Evolutionary conservation across 139 green algal genomes (phyloP).

Genomic region (Eudorina sp.): DNA sequence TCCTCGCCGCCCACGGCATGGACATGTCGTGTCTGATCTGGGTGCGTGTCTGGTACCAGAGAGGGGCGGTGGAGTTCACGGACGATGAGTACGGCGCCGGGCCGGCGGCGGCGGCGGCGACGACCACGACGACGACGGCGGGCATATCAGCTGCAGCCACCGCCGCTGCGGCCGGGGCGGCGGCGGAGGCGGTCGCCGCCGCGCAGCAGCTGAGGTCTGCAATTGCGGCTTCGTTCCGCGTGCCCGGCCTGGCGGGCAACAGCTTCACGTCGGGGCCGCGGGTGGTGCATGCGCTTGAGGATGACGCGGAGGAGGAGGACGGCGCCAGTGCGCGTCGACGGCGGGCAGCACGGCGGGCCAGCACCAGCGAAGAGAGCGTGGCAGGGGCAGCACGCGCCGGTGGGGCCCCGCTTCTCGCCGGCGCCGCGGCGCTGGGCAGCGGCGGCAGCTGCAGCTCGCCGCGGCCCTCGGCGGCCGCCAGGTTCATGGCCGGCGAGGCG

Average conservation of each 20-base stretch:
- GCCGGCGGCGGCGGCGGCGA: not conserved
- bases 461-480: not conserved
- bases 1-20: conserved; percentile 40
- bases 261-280: not conserved
- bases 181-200: not conserved
- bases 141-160: not conserved
- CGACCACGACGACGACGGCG: too few species aligned
- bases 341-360: not conserved
- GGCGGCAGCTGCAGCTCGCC: not conserved
- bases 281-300: not conserved
- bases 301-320: not conserved
- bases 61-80: not conserved
- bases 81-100: conserved; percentile 36
- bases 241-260: too few species aligned
- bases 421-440: not conserved
- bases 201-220: too few species aligned
- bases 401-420: not conserved
- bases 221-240: too few species aligned
- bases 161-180: not conserved
- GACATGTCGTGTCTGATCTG: conserved; percentile 26
- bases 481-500: not conserved
- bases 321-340: not conserved
- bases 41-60: conserved; percentile 48
- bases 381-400: not conserved
- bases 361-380: not conserved